Evolutionary conservation across 495 filamentous ascomycete genomes (phyloP), one percentile per base, ranked within the genome.

Genomic region (Zalerion maritima): DNA sequence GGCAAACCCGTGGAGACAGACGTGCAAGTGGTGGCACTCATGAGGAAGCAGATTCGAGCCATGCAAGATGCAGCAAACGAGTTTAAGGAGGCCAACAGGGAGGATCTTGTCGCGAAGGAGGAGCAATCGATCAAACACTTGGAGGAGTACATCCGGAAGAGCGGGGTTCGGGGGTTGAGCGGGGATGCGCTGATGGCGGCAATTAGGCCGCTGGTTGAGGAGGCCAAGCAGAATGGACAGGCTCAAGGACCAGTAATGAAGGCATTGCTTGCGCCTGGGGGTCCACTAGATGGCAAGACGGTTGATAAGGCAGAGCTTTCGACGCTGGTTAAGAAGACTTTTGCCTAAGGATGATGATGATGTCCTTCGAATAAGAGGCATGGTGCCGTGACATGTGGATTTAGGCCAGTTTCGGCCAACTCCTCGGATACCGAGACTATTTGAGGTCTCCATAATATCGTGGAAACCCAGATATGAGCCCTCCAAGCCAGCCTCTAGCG

Each of bases 51-150:
- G 20, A 45, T 42, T 5, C 42, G 41, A 5, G 49, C 53, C 9
- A 50, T 47, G 4, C 30, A 47, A 15, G 59, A 62, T 11, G 58
- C 69, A 0, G 37, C 45, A 7, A 54, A 40, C 24, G 67, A 72
- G 36, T 68, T 68, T 34, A 43, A 41, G 3, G 35, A 34, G 0
- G 69, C 64, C 0, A 64, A 58, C 0, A 58, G 71, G 18, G 47
- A 56, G 12, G 71, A 75, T 41, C 47, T 75, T 10, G 64, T 45
- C 8, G 61, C 61, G 22, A 69, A 68, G 42, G 71, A 74, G 47
- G 47, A 58, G 15, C 42, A 44, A 4, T 64, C 70, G 40, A 37
- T 57, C 9, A 39, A 26, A 13, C 51, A 74, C 5, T 35, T 69
- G 20, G 51, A 62, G 13, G 59, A 59, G 32, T 74, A 73, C 40